Conservation (phyloP, 1,139 yeast genomes). For the Blastobotrys apis region DNA sequence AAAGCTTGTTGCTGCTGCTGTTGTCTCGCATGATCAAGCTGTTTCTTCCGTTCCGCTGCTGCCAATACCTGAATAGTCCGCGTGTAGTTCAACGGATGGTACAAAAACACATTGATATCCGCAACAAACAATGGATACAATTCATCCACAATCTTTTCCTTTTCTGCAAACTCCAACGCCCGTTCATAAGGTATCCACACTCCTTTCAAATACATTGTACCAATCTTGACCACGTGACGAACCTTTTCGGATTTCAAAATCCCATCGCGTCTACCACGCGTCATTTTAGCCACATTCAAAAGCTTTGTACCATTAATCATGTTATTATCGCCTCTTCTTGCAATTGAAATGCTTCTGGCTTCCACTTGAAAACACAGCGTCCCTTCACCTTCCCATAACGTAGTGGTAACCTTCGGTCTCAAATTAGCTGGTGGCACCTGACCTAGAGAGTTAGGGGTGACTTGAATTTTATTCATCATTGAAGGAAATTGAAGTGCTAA, state of each 20-base stretch:
- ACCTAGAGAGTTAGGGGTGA: conserved; percentile 32
- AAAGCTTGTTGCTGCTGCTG: conserved; percentile 19
- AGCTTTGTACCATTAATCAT: conserved; percentile 94
- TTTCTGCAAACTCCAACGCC: conserved; percentile 81
- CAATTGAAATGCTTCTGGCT: conserved; percentile 83
- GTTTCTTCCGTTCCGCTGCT: conserved; percentile 35
- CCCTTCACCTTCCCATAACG: conserved; percentile 95
- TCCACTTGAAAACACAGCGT: conserved; percentile 93
- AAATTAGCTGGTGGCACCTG: conserved; percentile 51
- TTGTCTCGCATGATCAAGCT: conserved; percentile 24
- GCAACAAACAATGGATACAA: conserved; percentile 83
- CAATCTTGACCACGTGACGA: conserved; percentile 88
- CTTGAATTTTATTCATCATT: conserved; percentile 27
- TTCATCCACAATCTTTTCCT: conserved; percentile 76
- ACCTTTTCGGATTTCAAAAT: conserved; percentile 80
- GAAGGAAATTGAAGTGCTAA: conserved; percentile 34
- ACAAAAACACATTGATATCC: conserved; percentile 53
- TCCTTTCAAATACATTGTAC: conserved; percentile 93
- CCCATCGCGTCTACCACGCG: conserved; percentile 91
- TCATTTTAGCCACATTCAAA: conserved; percentile 85
- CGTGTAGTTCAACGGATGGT: conserved; percentile 33
- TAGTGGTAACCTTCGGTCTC: conserved; percentile 82
- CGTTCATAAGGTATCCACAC: conserved; percentile 97
- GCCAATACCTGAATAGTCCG: conserved; percentile 38
- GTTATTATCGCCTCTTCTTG: conserved; percentile 83